phyloP scores from a whole-genome alignment of 768 basidiomycete species.

The Boletus rubescentipes region DNA sequence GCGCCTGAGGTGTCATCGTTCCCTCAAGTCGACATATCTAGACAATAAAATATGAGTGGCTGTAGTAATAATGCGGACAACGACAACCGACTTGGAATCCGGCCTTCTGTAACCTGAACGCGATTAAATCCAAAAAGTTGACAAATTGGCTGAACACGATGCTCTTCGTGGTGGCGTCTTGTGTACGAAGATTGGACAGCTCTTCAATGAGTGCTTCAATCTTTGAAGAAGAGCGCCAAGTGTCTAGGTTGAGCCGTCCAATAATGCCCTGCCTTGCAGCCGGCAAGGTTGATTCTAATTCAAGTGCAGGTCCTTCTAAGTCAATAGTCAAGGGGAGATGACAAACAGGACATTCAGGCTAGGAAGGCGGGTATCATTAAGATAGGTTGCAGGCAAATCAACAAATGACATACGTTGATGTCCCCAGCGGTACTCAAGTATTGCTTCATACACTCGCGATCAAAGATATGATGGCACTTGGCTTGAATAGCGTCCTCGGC shows the following conservation, averaged over 20 bases:
- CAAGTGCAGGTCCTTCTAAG: conserved; percentile 90
- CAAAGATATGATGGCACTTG: conserved; percentile 92
- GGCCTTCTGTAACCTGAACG: conserved; percentile 86
- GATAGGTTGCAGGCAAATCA: not conserved
- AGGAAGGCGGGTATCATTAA: not conserved
- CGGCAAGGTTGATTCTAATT: conserved; percentile 60
- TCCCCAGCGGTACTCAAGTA: conserved; percentile 80
- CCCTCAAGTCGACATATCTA: conserved; percentile 94
- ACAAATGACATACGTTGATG: conserved; percentile 45
- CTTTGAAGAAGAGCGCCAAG: conserved; percentile 95
- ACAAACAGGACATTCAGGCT: conserved; percentile 95
- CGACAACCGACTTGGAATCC: conserved; percentile 72
- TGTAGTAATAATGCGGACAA: not conserved
- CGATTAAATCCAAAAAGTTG: conserved; percentile 90
- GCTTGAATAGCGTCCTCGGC: conserved; percentile 97
- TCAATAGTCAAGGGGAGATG: conserved; percentile 92
- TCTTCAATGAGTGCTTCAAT: conserved; percentile 97
- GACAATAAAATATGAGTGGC: not conserved
- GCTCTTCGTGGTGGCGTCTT: conserved; percentile 92
- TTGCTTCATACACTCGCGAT: conserved; percentile 93
- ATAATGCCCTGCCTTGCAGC: conserved; percentile 85
- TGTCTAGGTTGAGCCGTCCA: conserved; percentile 82
- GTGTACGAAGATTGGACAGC: conserved; percentile 73
- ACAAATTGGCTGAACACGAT: conserved; percentile 97
- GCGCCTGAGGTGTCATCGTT: conserved; percentile 94